Evolutionary conservation across 768 basidiomycete species (phyloP).

Genomic region (Lactifluus pinguis): DNA sequence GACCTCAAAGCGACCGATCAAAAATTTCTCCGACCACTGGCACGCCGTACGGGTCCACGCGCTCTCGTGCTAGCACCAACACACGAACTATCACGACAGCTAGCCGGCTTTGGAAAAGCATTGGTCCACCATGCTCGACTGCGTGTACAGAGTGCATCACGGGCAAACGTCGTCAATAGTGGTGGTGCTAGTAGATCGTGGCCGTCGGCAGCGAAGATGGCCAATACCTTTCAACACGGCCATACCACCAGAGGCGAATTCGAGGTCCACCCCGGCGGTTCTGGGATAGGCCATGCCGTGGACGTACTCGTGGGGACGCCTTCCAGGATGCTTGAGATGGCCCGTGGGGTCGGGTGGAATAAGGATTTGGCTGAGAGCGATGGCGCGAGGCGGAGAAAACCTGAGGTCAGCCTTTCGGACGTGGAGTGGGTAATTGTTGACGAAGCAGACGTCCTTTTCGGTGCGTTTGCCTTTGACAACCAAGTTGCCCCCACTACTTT

Average conservation of each 20-base stretch:
- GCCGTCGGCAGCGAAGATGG: slow-evolving; percentile 43
- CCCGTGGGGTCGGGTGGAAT: slow-evolving; percentile 47
- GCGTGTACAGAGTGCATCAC: slow-evolving; percentile 63
- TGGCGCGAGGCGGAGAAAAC: slow-evolving; percentile 28
- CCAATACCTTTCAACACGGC: slow-evolving; percentile 22
- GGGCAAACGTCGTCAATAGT: slow-evolving; percentile 36
- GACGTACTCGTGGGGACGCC: slow-evolving; percentile 61
- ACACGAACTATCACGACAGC: slow-evolving; percentile 80
- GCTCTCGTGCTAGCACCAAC: slow-evolving; percentile 81
- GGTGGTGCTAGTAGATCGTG: slow-evolving; percentile 13
- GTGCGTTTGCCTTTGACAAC: slow-evolving; percentile 31
- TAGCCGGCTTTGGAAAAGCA: slow-evolving; percentile 63
- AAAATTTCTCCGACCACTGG: neutral
- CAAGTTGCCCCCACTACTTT: no score
- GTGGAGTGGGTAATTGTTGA: slow-evolving; percentile 89
- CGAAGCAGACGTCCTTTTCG: slow-evolving; percentile 86
- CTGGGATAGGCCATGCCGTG: slow-evolving; percentile 26
- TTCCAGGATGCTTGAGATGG: slow-evolving; percentile 53
- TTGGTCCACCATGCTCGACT: slow-evolving; percentile 70
- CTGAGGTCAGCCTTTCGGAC: slow-evolving; percentile 53
- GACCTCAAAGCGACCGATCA: slow-evolving; percentile 61
- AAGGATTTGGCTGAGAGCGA: slow-evolving; percentile 26
- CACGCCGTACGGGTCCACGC: slow-evolving; percentile 39
- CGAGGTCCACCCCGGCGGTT: slow-evolving; percentile 17
- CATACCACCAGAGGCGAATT: slow-evolving; percentile 21